Evolutionary conservation across 179 eudicot genomes (phyloP), one percentile per base, ranked within the genome.

Genomic region (Silene vulgaris): DNA sequence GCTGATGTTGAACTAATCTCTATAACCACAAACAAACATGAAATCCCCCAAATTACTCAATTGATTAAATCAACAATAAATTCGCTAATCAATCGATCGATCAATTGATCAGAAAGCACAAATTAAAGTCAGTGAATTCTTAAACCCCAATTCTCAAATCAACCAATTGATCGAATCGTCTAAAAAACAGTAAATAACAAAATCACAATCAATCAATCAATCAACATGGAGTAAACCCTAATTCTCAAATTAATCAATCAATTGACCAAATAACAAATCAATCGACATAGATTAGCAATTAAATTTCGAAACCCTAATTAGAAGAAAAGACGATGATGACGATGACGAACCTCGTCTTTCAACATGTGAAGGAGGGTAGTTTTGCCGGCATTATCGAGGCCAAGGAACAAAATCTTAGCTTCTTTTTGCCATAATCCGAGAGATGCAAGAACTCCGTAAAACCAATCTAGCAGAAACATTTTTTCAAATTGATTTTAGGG

Each of bases 1-100:
- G 87, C 30, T 81, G 87, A 75, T 84, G 87, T 30, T 84, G 87
- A 48, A 79, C 83, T 61, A 84, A 75, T 69, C 81, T 84, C 87
- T 84, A 73, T 20, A 56, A 71, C 17, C 74, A 21, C 62, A 50
- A 23, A 13, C 26, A 71, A 16, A 14, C 20, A 35, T 5, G 19
- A 14, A 14, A 69, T 40, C 19, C 32, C 8, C 3, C 60, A 56
- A 56, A 56, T 56, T 56, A 56, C 16, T n/a, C 60, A 56, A 56
- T n/a, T 56, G 20, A 56, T 16, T 20, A 14, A 56, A 56, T 56
- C 60, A 56, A 4, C 20, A 14, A 56, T 56, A 56, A 56, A 56
- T 56, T 56, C 60, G 19, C 60, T 11, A 52, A 52, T 13, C 60
- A 56, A 56, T 56, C 60, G 60, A 56, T 56, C n/a, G 14, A 56